Evolutionary conservation across 148 eudicot species (phyloP), one percentile per base, ranked within the genome.

Genomic region (Silene uniflora): DNA sequence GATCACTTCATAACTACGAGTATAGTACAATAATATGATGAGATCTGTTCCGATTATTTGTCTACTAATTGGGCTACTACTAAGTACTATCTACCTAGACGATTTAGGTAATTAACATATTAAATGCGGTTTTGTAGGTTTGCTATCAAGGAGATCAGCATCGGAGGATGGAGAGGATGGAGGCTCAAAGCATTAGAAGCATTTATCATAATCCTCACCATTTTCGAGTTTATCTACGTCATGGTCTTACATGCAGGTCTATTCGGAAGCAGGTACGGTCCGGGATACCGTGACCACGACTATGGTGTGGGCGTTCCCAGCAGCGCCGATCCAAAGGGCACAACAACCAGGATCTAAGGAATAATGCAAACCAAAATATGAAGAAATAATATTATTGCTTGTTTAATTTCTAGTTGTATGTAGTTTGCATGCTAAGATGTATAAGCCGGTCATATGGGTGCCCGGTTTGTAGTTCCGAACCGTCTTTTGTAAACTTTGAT

Each of bases 121-220:
- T n/a, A 12, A 47, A 56, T 56, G 60, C 16, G 18, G 60, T 22
- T 66, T 12, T 52, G 67, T 79, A 90, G 97, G 79, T 84, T 92
- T 78, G 97, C 97, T 24, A 90, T 93, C 84, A 90, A 92, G 76
- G 86, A 92, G 78, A 92, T 92, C 66, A 68, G 65, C 73, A 24
- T 88, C 6, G 89, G 91, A 66, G 94, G 94, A 5, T 71, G 87
- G 80, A 88, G 97, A 76, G 97, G 92, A 0, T 92, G 97, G 94
- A 90, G 92, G 77, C 86, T 92, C 3, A 88, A 68, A 73, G 76
- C 87, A 12, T 42, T 92, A 4, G 97, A 92, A 77, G 94, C 85
- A 0, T 88, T 92, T 58, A 75, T 87, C 10, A 88, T 92, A 66
- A 82, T 92, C 61, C 73, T 90, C 0, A 79, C 85, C 0, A 62